Evolutionary conservation across 345 rosid species (phyloP), one percentile per base, ranked within the genome.

Genomic region (Bretschneidera sinensis): DNA sequence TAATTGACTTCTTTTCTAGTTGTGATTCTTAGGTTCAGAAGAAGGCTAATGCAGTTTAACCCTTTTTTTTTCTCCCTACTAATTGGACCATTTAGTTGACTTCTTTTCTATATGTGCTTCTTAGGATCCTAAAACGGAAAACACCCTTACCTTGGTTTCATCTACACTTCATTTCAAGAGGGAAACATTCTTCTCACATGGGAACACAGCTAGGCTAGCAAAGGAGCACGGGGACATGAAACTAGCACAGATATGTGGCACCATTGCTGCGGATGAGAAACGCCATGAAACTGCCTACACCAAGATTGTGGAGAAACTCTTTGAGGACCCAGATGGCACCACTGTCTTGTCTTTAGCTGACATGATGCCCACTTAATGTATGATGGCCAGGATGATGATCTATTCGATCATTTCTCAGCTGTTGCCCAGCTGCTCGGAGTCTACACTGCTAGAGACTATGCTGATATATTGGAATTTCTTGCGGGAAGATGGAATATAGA

Each of bases 161-260:
- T 86, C 71, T 86, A 86, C 75, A 85, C 92, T 15, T 83, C 92
- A 43, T 85, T 85, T 67, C 92, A 85, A 76, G 92, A 81, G 92
- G 74, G 92, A 89, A 43, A 86, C 92, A 11, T 86, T 83, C 61
- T 68, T 86, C 53, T 86, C 92, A 66, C 89, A 86, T 55, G 92
- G 92, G 43, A 86, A 86, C 78, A 86, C 89, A 82, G n/a, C n/a
- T n/a, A n/a, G n/a, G n/a, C n/a, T n/a, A n/a, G n/a, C n/a, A n/a
- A n/a, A n/a, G n/a, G n/a, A 78, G 15, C 81, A 48, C 11, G 92
- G 92, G 19, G 87, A 81, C 57, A 18, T 72, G 39, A 83, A 83
- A 62, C 76, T 86, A 68, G 91, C 91, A 2, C 91, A 80, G 67
- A 78, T 82, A 45, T 85, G 91, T 35, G 91, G 91, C 28, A 80